Base-by-base conservation (phyloP, 2,329 filamentous ascomycete species). In the Immersiporthe knoxdaviesiana region DNA sequence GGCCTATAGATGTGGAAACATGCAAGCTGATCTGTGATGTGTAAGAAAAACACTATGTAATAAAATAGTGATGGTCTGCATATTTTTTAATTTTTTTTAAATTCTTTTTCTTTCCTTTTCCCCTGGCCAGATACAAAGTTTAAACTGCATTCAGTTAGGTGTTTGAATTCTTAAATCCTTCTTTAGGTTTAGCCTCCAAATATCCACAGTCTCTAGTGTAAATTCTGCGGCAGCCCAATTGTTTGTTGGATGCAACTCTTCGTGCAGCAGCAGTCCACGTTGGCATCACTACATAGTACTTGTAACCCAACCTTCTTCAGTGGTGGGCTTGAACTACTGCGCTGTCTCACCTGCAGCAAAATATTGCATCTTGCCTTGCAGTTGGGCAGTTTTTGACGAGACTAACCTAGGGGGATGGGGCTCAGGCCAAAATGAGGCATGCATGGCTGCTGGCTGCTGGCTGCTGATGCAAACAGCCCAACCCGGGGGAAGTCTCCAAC, bases 331-430 rank as follows among this genome's bases (percentile, higher is more conserved):
- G 24, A 54, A 54, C 50, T 54, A 54, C 52, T 30, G 27, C 12
- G 27, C 52, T 56, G 52, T 56, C 24, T 30, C 52, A 56, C 27
- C 27, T 32, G 52, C 52, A 56, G 24, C 27, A 18, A 18, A 56
- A 3, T 32, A 30, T 30, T 56, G 52, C 27, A 30, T 56, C 52
- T 27, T 6, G 18, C 52, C 14, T 8, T 56, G 59, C 59, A 62
- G 35, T 41, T 39, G 35, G 59, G 59, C 59, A 62, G 59, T 37
- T 62, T 62, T 62, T 62, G 59, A 62, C 59, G 59, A 62, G 59
- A 37, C 59, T 24, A 56, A n/a, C n/a, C n/a, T n/a, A n/a, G n/a
- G n/a, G n/a, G n/a, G n/a, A n/a, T n/a, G n/a, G 52, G 59, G 59
- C 35, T 27, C 39, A 62, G 35, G 58, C 24, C 18, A 4, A 27